These are phyloP conservation scores for Kregervanrija fluxuum DNA, from an alignment of 805 yeast species.

Conservation along the genomic window DNA sequence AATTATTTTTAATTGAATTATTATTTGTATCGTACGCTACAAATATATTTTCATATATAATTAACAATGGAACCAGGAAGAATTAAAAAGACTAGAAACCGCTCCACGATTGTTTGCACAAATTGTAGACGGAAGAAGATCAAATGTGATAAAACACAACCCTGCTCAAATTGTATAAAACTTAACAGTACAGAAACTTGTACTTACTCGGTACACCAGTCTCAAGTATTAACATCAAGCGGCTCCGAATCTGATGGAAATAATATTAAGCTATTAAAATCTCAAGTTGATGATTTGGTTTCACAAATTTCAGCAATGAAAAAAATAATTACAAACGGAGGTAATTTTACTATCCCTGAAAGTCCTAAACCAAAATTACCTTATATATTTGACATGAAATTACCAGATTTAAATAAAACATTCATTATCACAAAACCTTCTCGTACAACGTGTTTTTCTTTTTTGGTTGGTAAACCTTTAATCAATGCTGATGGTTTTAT, in stretches of 20 bases:
- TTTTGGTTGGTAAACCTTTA: too few species aligned
- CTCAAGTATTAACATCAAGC: background rate
- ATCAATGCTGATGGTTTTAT: background rate
- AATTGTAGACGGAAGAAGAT: slow-evolving; percentile 8
- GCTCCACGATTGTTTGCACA: slow-evolving; percentile 5
- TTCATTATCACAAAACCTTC: slow-evolving; percentile 5
- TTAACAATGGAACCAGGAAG: too few species aligned
- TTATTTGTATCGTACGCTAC: too few species aligned
- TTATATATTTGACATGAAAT: background rate
- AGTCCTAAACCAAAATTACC: background rate
- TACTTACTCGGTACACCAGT: background rate
- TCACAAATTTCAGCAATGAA: too few species aligned
- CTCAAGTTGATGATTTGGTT: too few species aligned
- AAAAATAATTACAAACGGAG: background rate
- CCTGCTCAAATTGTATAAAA: slow-evolving; percentile 7
- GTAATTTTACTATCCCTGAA: background rate
- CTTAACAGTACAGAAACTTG: background rate
- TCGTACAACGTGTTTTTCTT: slow-evolving; percentile 1
- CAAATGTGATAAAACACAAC: slow-evolving; percentile 9
- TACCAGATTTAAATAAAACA: background rate
- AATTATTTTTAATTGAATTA: too few species aligned
- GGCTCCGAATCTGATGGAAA: too few species aligned
- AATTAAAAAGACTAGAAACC: slow-evolving; percentile 2
- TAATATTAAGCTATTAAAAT: too few species aligned
- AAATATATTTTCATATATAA: too few species aligned